These are phyloP conservation scores for Closterium sp. DNA, from an alignment of 139 green algal genomes.

Conservation along the genomic window DNA sequence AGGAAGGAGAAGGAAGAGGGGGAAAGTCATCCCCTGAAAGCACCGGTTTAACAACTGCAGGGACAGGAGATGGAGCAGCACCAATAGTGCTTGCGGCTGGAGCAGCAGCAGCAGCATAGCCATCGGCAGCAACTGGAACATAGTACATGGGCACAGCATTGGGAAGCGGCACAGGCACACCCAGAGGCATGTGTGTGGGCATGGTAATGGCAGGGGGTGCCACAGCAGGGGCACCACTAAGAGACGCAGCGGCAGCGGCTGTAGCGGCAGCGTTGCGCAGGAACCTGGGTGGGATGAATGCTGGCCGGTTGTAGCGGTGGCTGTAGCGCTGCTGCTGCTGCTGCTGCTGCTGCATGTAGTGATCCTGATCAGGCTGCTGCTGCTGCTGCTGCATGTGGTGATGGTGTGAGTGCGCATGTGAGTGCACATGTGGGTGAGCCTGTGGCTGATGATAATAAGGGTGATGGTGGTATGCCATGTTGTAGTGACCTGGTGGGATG, in stretches of 20 bases:
- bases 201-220: too few species aligned
- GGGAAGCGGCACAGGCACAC: not conserved
- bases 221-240: too few species aligned
- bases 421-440: not conserved
- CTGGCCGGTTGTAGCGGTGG: not conserved
- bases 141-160: too few species aligned
- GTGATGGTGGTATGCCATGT: not conserved
- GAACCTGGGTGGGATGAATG: not conserved
- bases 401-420: not conserved
- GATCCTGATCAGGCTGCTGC: not conserved
- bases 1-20: not conserved
- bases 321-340: not conserved
- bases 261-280: not conserved
- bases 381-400: not conserved
- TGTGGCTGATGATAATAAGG: not conserved
- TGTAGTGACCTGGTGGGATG: not conserved
- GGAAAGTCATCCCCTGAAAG: not conserved
- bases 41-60: not conserved
- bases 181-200: not conserved
- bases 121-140: too few species aligned
- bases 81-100: not conserved
- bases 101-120: not conserved
- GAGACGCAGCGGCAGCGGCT: not conserved
- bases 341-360: not conserved
- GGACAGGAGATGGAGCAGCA: not conserved